A percentile compares a stretch with the other conserved stretches of the same genome.
These are phyloP conservation scores for Metschnikowia bowlesiae DNA, from an alignment of 805 yeast species.

Conservation along the genomic window DNA sequence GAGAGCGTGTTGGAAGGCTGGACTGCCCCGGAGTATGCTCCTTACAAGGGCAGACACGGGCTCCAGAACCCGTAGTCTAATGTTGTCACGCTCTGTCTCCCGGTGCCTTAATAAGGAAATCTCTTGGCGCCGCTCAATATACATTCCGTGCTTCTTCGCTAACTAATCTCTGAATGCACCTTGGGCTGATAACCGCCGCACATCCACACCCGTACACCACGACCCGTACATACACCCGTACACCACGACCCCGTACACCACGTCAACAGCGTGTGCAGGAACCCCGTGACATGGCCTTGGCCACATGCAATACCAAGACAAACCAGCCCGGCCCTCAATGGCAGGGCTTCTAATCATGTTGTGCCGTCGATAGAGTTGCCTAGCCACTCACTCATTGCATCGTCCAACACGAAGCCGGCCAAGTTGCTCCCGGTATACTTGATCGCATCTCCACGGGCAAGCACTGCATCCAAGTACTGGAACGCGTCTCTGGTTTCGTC, in stretches of 20 bases:
- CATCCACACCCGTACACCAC: too few species aligned
- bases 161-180: too few species aligned
- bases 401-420: constrained; percentile 43
- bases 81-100: too few species aligned
- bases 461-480: constrained; percentile 26
- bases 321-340: not conserved
- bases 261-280: too few species aligned
- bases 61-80: constrained; percentile 19
- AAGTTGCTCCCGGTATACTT: constrained; percentile 40
- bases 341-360: constrained; percentile 13
- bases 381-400: constrained; percentile 41
- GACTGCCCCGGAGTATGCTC: constrained; percentile 47
- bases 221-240: too few species aligned
- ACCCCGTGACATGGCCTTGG: too few species aligned
- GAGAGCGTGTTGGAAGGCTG: constrained; percentile 43
- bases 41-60: constrained; percentile 59
- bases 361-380: constrained; percentile 46
- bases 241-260: too few species aligned
- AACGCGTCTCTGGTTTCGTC: constrained; percentile 19
- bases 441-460: constrained; percentile 24
- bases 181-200: too few species aligned
- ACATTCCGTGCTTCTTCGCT: too few species aligned
- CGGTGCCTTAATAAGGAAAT: too few species aligned
- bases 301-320: too few species aligned
- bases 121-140: too few species aligned